These are phyloP conservation scores for Schwanniomyces polymorphus DNA, from an alignment of 805 yeast species.

Conservation along the genomic window DNA sequence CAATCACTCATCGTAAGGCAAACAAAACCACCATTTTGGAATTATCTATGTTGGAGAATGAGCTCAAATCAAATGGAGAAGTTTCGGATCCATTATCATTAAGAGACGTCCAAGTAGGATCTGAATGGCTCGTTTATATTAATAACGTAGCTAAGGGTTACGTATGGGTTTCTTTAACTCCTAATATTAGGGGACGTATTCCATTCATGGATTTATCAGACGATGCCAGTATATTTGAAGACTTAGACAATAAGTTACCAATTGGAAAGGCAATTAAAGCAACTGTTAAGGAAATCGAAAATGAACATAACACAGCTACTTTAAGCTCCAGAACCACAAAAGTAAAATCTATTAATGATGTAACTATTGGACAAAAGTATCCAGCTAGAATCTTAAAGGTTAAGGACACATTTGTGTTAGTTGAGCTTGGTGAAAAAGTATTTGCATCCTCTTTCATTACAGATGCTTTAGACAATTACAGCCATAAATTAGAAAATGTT, in stretches of 20 bases:
- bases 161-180: slow-evolving; percentile 70
- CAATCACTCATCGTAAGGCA: slow-evolving; percentile 56
- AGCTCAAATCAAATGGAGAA: slow-evolving; percentile 24
- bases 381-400: slow-evolving; percentile 67
- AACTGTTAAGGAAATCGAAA: slow-evolving; percentile 52
- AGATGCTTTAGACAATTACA: slow-evolving; percentile 74
- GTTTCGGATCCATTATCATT: slow-evolving; percentile 31
- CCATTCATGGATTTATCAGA: slow-evolving; percentile 63
- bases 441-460: slow-evolving; percentile 69
- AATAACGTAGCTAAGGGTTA: slow-evolving; percentile 61
- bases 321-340: slow-evolving; percentile 50
- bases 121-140: slow-evolving; percentile 57
- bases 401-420: slow-evolving; percentile 58
- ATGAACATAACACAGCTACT: slow-evolving; percentile 49
- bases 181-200: slow-evolving; percentile 65
- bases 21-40: slow-evolving; percentile 62
- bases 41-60: slow-evolving; percentile 54
- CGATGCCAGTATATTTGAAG: slow-evolving; percentile 47
- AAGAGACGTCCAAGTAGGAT: slow-evolving; percentile 49
- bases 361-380: slow-evolving; percentile 52
- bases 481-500: slow-evolving; percentile 48
- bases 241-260: slow-evolving; percentile 61
- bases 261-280: slow-evolving; percentile 70
- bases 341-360: slow-evolving; percentile 45
- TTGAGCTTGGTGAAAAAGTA: slow-evolving; percentile 65